Evolutionary conservation across 2,329 filamentous ascomycete species (phyloP).

Genomic region (Dactylellina sp.): DNA sequence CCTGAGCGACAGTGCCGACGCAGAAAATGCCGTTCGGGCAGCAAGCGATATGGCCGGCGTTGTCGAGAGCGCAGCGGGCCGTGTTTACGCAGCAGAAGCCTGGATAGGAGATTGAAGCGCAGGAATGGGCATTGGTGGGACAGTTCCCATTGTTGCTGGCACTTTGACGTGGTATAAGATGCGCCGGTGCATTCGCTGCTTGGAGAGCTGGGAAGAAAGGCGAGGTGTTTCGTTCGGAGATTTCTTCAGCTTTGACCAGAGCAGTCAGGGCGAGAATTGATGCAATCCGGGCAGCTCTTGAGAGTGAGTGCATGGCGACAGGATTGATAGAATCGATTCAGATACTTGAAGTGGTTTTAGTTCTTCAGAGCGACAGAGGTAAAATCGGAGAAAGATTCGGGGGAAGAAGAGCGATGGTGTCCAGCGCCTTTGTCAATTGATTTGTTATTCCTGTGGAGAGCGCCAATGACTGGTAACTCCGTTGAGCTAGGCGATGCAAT

Average conservation of each 20-base stretch:
- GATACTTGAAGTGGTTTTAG: neutral
- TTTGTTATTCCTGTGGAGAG: conserved; percentile 47
- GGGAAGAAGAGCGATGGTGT: conserved; percentile 6
- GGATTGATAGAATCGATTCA: neutral
- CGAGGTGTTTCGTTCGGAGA: conserved; percentile 34
- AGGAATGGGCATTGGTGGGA: conserved; percentile 28
- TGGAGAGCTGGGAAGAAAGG: conserved; percentile 50
- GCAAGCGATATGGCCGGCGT: conserved; percentile 49
- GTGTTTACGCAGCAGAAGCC: conserved; percentile 45
- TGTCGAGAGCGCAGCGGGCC: conserved; percentile 43
- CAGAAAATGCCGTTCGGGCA: conserved; percentile 53
- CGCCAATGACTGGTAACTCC: conserved; percentile 16
- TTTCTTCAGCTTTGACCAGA: conserved; percentile 41
- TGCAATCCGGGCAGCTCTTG: conserved; percentile 45
- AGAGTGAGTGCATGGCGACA: conserved; percentile 33
- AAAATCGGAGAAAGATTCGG: neutral
- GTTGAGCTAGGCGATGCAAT: conserved; percentile 40
- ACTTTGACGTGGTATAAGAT: conserved; percentile 18
- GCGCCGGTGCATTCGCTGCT: conserved; percentile 10
- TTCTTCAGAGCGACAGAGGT: neutral
- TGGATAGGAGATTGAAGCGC: conserved; percentile 52
- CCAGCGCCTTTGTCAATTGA: neutral
- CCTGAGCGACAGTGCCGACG: conserved; percentile 42
- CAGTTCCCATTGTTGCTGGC: conserved; percentile 45
- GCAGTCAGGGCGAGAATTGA: conserved; percentile 44